Evolutionary conservation across 352 stramenopile species (phyloP), one percentile per base, ranked within the genome.

Genomic region (Phytophthora multivora): DNA sequence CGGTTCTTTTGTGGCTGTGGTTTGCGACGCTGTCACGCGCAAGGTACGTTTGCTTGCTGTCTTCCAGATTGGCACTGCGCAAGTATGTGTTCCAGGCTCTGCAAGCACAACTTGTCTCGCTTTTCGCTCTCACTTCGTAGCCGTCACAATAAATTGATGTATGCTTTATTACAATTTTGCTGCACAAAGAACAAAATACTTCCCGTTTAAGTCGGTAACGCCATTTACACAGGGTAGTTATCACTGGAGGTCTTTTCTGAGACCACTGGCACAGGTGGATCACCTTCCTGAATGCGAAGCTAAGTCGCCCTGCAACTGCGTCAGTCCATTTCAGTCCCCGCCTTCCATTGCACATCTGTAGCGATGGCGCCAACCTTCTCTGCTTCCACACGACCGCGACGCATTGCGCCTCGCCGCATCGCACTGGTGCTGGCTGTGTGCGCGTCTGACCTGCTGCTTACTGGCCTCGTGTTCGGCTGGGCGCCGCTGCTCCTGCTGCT

Each of bases 391-490:
- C 46, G 45, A 3, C 11, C 66, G 39, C 63, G 59, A 6, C 41
- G 38, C 11, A 81, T 89, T 28, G 62, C 78, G 38, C 71, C 69
- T 13, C 59, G 66, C 48, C 80, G 79, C 46, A 62, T 89, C n/a
- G 81, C 78, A 50, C 74, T 95, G 28, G 85, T 96, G 47, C 21
- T 84, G 23, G 59, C 66, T 9, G 82, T 95, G 18, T 79, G 91
- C 49, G 54, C 86, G 33, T 87, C 83, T n/a, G 85, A 95, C 50
- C 55, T 96, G 49, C 60, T 94, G 48, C 90, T 95, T 69, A 89
- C 87, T n/a, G 87, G 88, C 0, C 63, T 95, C 13, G 80, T 96
- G 21, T 96, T 96, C 55, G 88, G 88, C 39, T 96, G 87, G 86
- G 86, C 86, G 23, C 85, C 88, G 45, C 69, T 96, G 66, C 69